These are phyloP conservation scores for Ganoderma lingzhi DNA, from an alignment of 1,284 basidiomycete genomes.

Conservation along the genomic window DNA sequence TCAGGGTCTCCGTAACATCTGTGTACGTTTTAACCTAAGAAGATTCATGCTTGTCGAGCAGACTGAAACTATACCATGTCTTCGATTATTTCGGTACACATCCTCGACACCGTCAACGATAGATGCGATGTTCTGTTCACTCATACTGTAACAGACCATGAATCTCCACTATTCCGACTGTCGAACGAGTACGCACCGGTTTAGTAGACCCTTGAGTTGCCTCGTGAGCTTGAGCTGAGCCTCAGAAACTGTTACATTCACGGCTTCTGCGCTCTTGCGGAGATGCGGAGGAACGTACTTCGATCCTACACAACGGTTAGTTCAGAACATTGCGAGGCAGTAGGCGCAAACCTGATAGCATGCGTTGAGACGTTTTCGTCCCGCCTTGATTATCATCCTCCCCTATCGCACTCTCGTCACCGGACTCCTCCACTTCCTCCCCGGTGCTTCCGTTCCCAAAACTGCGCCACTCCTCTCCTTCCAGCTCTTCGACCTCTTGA, in stretches of 20 bases:
- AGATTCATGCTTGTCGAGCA: not conserved
- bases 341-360: constrained; percentile 6
- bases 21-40: constrained; percentile 6
- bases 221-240: constrained; percentile 72
- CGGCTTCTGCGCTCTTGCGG: constrained; percentile 49
- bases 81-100: constrained; percentile 80
- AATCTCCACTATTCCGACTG: not conserved
- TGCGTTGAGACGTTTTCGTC: not conserved
- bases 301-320: constrained; percentile 28
- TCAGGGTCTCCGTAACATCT: constrained; percentile 88
- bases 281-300: constrained; percentile 75
- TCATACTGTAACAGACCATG: constrained; percentile 62
- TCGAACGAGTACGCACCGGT: constrained; percentile 63
- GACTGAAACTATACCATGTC: constrained; percentile 70
- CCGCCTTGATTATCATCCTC: not conserved
- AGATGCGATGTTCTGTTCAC: constrained; percentile 88
- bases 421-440: not conserved
- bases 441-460: constrained; percentile 18
- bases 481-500: constrained; percentile 22
- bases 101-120: constrained; percentile 84
- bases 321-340: not conserved
- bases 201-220: constrained; percentile 89
- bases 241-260: constrained; percentile 52
- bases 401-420: not conserved
- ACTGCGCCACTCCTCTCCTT: constrained; percentile 41